Percentiles rank a stretch among this genome's conserved stretches.
phyloP scores from a whole-genome alignment of 2,329 filamentous ascomycete genomes.

The Penicillium sp. region DNA sequence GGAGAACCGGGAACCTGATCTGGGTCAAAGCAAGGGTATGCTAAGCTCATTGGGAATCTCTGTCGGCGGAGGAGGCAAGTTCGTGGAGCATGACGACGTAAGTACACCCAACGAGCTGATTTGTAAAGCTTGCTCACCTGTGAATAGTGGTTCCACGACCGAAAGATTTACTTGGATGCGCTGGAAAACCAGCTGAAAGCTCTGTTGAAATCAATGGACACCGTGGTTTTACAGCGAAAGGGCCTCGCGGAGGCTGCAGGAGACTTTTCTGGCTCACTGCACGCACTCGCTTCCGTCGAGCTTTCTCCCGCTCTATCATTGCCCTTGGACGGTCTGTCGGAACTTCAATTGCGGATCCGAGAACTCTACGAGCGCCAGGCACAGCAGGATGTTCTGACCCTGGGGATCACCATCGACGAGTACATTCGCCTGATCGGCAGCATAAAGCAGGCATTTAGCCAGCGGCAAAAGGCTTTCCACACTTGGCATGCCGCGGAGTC shows the following conservation, averaged over 20 bases:
- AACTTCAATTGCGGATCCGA: slow-evolving; percentile 86
- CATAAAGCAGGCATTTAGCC: slow-evolving; percentile 86
- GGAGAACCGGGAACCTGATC: slow-evolving; percentile 79
- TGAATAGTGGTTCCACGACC: slow-evolving; percentile 89
- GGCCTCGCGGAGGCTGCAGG: slow-evolving; percentile 87
- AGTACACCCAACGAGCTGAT: slow-evolving; percentile 33
- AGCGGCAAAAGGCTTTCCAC: slow-evolving; percentile 93
- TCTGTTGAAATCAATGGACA: slow-evolving; percentile 88
- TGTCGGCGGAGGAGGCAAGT: slow-evolving; percentile 73
- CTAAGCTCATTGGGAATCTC: slow-evolving; percentile 77
- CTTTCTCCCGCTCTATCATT: slow-evolving; percentile 82
- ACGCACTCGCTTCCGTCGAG: slow-evolving; percentile 86
- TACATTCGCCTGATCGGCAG: slow-evolving; percentile 95
- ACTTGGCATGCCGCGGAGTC: slow-evolving; percentile 88
- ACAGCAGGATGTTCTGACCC: slow-evolving; percentile 90
- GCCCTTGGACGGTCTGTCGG: slow-evolving; percentile 84
- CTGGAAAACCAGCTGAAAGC: slow-evolving; percentile 87
- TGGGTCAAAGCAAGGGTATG: slow-evolving; percentile 89
- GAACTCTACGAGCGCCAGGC: slow-evolving; percentile 96
- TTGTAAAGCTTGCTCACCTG: slow-evolving; percentile 19
- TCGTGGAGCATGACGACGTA: slow-evolving; percentile 95
- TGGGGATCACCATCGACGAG: slow-evolving; percentile 96
- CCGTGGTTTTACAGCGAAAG: slow-evolving; percentile 86
- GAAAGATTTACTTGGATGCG: slow-evolving; percentile 88
- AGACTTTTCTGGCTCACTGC: slow-evolving; percentile 90